Percentiles rank a stretch among this genome's conserved stretches.
Evolutionary conservation across 306 rosid genomes (phyloP).

Genomic region (Inga oerstediana): DNA sequence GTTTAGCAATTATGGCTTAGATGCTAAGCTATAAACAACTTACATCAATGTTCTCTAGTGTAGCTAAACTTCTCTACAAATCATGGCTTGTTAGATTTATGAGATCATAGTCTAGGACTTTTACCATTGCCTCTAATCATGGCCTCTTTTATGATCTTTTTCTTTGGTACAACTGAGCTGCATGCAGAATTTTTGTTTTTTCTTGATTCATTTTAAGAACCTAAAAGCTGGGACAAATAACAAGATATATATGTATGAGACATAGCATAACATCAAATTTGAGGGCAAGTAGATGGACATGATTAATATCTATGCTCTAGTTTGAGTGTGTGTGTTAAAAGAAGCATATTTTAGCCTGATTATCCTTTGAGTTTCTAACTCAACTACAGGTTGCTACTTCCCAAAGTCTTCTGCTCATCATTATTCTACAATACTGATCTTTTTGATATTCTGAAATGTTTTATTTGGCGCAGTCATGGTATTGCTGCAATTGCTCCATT

Average conservation of each 20-base stretch:
- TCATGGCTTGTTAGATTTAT: background rate
- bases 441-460: constrained; percentile 25
- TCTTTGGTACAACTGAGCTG: constrained; percentile 1
- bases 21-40: background rate
- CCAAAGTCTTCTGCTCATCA: background rate
- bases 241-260: background rate
- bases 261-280: background rate
- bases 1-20: background rate
- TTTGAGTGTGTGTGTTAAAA: background rate
- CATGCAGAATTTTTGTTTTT: background rate
- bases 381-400: background rate
- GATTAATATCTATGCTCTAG: background rate
- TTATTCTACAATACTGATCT: constrained; percentile 3
- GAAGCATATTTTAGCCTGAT: background rate
- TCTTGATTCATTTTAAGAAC: background rate
- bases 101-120: background rate
- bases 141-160: background rate
- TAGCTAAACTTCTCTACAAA: background rate
- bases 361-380: background rate
- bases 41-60: background rate
- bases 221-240: background rate
- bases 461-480: constrained; percentile 65
- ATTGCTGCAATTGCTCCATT: constrained; percentile 95
- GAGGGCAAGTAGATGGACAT: background rate
- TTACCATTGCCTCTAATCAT: background rate